Evolutionary conservation across 192 early-diverging fungal species (phyloP).

Genomic region (Podila clonocystis): DNA sequence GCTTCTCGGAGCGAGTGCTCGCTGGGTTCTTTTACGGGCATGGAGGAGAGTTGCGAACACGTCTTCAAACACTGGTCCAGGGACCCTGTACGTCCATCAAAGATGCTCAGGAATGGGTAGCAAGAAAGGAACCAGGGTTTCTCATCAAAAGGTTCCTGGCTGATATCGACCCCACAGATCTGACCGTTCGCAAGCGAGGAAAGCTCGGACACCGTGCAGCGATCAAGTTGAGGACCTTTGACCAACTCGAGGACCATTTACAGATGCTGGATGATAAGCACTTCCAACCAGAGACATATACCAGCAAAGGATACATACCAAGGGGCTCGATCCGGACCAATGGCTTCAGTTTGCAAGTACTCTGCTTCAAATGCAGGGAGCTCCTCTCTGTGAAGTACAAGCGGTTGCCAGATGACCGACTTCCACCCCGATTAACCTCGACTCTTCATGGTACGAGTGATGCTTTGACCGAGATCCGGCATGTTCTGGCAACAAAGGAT

Average conservation of each 20-base stretch:
- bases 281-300: background rate
- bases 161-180: slow-evolving; percentile 4
- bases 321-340: slow-evolving; percentile 1
- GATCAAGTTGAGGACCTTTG: too few relatives aligned
- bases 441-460: slow-evolving; percentile 3
- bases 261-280: too few relatives aligned
- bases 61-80: slow-evolving; percentile 11
- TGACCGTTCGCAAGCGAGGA: too few relatives aligned
- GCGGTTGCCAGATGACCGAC: background rate
- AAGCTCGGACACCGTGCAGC: too few relatives aligned
- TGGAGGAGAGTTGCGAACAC: slow-evolving; percentile 3
- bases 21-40: background rate
- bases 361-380: slow-evolving; percentile 14
- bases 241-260: too few relatives aligned
- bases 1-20: slow-evolving; percentile 20
- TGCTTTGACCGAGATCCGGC: background rate
- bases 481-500: slow-evolving; percentile 1
- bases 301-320: background rate
- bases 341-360: background rate
- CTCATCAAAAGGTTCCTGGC: too few relatives aligned
- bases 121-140: too few relatives aligned
- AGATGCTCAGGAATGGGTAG: background rate
- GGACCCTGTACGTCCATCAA: background rate
- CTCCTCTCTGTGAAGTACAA: background rate
- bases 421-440: slow-evolving; percentile 11